Conservation (phyloP, 192 early-diverging fungal genomes). For the Coemansia reversa region DNA sequence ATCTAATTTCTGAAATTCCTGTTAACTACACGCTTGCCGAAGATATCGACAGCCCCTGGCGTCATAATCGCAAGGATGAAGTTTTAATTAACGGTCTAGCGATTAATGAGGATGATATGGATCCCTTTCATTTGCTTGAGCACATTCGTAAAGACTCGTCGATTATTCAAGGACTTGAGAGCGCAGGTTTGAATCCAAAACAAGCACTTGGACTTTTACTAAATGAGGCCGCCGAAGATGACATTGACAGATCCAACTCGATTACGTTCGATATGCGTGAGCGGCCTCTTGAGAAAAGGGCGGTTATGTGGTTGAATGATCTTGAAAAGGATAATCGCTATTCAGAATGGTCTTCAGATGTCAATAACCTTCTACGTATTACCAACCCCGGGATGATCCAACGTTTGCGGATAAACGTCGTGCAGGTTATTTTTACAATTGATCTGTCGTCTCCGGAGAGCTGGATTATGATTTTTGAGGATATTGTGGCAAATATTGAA, state of each 20-base stretch:
- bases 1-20: slow-evolving; percentile 60
- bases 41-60: slow-evolving; percentile 39
- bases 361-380: slow-evolving; percentile 61
- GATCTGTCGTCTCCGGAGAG: slow-evolving; percentile 62
- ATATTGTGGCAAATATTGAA: slow-evolving; percentile 64
- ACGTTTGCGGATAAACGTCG: slow-evolving; percentile 75
- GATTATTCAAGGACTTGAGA: slow-evolving; percentile 52
- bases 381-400: slow-evolving; percentile 69
- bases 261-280: slow-evolving; percentile 79
- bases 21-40: slow-evolving; percentile 52
- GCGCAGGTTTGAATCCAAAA: slow-evolving; percentile 32
- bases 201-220: slow-evolving; percentile 36
- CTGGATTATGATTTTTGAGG: slow-evolving; percentile 63
- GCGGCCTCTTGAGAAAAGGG: slow-evolving; percentile 44
- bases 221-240: neutral
- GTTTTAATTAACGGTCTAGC: slow-evolving; percentile 68
- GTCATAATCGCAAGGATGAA: slow-evolving; percentile 12
- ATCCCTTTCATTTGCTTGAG: slow-evolving; percentile 67
- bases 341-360: slow-evolving; percentile 59
- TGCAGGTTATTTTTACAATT: slow-evolving; percentile 68
- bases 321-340: slow-evolving; percentile 83
- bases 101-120: slow-evolving; percentile 56
- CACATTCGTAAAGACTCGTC: slow-evolving; percentile 59
- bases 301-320: slow-evolving; percentile 88
- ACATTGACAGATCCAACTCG: slow-evolving; percentile 9